Conservation (phyloP, 1,284 basidiomycete genomes). For the Boletus mariae region DNA sequence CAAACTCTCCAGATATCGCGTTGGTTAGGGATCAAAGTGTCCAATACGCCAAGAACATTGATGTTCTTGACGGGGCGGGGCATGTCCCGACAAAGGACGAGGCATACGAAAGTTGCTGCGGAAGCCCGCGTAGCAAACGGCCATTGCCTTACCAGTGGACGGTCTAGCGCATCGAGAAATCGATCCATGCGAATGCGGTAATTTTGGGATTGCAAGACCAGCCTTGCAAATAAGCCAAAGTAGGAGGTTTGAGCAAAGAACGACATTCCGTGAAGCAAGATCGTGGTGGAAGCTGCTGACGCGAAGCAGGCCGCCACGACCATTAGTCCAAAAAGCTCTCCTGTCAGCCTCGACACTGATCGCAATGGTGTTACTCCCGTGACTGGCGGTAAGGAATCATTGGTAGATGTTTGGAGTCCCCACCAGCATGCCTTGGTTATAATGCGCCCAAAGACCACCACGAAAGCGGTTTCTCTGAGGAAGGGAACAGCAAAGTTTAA, state of each 20-base stretch:
- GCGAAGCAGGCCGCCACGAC: constrained; percentile 4
- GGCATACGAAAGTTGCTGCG: constrained; percentile 14
- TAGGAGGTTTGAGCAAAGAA: constrained; percentile 12
- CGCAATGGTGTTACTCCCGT: constrained; percentile 3
- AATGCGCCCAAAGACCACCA: constrained; percentile 8
- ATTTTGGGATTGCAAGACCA: constrained; percentile 18
- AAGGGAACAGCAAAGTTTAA: constrained; percentile 6
- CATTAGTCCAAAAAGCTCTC: constrained; percentile 15
- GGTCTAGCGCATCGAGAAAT: constrained; percentile 6
- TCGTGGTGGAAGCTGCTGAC: neutral
- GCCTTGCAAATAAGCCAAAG: constrained; percentile 16
- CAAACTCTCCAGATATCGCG: constrained; percentile 16
- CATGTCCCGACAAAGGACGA: constrained; percentile 16
- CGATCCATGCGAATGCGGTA: constrained; percentile 15
- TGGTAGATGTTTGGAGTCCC: constrained; percentile 3
- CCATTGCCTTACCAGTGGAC: constrained; percentile 15
- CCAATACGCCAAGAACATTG: constrained; percentile 8
- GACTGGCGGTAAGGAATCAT: neutral
- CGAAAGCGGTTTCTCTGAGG: constrained; percentile 6
- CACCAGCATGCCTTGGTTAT: constrained; percentile 9
- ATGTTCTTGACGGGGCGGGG: constrained; percentile 14
- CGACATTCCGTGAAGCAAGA: constrained; percentile 9
- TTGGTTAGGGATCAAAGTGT: constrained; percentile 15
- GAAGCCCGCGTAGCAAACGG: constrained; percentile 12
- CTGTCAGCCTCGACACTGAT: constrained; percentile 8